phyloP scores from a whole-genome alignment of 2,329 filamentous ascomycete species.

The Colletotrichum nymphaeae region DNA sequence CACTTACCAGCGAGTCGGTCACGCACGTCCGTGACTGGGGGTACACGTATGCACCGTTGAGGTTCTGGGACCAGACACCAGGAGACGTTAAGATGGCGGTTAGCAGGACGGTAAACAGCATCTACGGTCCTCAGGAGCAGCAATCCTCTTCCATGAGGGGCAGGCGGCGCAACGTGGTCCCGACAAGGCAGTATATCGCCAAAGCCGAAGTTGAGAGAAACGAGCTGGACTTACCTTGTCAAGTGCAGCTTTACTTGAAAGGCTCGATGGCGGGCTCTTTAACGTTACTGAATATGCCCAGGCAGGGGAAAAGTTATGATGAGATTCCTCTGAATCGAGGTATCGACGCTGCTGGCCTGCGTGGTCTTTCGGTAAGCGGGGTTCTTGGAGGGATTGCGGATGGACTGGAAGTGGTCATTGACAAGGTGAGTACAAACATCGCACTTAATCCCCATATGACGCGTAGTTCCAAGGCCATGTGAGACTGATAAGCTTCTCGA shows the following conservation, averaged over 20 bases:
- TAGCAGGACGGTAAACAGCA: slow-evolving; percentile 64
- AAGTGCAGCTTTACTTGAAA: slow-evolving; percentile 48
- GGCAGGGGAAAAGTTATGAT: slow-evolving; percentile 44
- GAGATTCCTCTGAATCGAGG: slow-evolving; percentile 45
- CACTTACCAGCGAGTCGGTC: slow-evolving; percentile 55
- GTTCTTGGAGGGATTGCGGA: slow-evolving; percentile 2
- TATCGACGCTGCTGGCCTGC: slow-evolving; percentile 5
- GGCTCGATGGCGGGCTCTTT: slow-evolving; percentile 45
- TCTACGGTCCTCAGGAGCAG: slow-evolving; percentile 51
- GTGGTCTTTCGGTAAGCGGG: neutral
- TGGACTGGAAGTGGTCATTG: slow-evolving; percentile 46
- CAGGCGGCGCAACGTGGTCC: neutral
- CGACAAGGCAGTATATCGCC: slow-evolving; percentile 47
- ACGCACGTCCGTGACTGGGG: slow-evolving; percentile 48
- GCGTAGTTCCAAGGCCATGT: neutral
- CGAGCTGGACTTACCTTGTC: slow-evolving; percentile 50
- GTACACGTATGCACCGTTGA: slow-evolving; percentile 55
- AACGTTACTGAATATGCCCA: slow-evolving; percentile 51
- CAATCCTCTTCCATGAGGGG: slow-evolving; percentile 6
- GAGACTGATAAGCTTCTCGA: neutral
- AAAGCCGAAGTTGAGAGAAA: slow-evolving; percentile 50
- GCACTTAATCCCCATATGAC: neutral
- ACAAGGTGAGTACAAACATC: slow-evolving; percentile 42
- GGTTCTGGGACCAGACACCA: slow-evolving; percentile 63
- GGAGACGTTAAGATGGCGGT: slow-evolving; percentile 71